These are phyloP conservation scores for Calcarisporium arbuscula DNA, from an alignment of 2,329 filamentous ascomycete species.

Conservation along the genomic window DNA sequence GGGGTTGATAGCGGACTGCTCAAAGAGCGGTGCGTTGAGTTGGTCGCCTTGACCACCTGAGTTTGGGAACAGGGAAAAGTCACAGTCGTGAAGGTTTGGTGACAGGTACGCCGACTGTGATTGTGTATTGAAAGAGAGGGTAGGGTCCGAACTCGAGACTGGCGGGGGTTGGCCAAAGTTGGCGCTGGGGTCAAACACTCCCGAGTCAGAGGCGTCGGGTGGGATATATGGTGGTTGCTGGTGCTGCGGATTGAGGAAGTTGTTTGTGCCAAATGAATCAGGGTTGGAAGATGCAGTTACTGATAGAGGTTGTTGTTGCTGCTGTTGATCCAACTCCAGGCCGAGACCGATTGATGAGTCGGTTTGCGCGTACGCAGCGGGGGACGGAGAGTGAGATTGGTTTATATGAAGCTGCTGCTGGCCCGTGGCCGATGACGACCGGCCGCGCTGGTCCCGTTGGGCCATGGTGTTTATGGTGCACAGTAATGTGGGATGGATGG, in stretches of 20 bases:
- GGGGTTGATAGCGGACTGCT: slow-evolving; percentile 36
- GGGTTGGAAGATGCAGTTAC: slow-evolving; percentile 25
- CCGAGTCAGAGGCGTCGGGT: slow-evolving; percentile 26
- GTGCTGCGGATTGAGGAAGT: slow-evolving; percentile 45
- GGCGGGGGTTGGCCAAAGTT: slow-evolving; percentile 38
- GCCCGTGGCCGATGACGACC: slow-evolving; percentile 55
- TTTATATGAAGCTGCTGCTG: slow-evolving; percentile 59
- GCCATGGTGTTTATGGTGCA: too few species aligned
- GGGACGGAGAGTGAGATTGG: slow-evolving; percentile 59
- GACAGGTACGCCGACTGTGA: slow-evolving; percentile 40
- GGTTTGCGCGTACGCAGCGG: slow-evolving; percentile 45
- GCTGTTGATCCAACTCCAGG: slow-evolving; percentile 50
- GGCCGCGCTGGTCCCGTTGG: slow-evolving; percentile 41
- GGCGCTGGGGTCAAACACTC: slow-evolving; percentile 35
- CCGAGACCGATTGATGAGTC: slow-evolving; percentile 41
- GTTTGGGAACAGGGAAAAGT: slow-evolving; percentile 60
- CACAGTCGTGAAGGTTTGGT: slow-evolving; percentile 45
- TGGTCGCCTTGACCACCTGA: slow-evolving; percentile 47
- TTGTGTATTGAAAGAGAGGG: slow-evolving; percentile 35
- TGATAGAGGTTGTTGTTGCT: slow-evolving; percentile 24
- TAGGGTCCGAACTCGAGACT: slow-evolving; percentile 25
- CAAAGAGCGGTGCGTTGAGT: slow-evolving; percentile 57
- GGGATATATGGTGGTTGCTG: slow-evolving; percentile 22
- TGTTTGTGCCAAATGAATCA: slow-evolving; percentile 38
- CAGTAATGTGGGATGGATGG: too few species aligned